Evolutionary conservation across 2,329 filamentous ascomycete genomes (phyloP), one percentile per base, ranked within the genome.

Genomic region (Ophiostoma sp.): DNA sequence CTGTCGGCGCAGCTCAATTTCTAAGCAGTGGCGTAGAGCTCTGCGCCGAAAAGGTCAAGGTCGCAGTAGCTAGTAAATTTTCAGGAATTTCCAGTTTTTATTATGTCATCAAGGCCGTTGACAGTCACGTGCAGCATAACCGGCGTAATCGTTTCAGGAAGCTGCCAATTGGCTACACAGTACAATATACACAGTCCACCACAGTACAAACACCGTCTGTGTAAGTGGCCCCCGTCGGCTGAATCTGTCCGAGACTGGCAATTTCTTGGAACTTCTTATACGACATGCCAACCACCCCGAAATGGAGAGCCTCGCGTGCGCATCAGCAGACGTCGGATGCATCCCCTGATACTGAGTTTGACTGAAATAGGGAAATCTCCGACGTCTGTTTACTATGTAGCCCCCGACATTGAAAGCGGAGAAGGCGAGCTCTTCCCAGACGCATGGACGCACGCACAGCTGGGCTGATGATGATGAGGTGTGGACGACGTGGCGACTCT

Each of bases 1-100:
- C 69, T 70, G 69, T 70, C 54, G 62, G 17, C 65, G 60, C 11
- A 33, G 41, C 23, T 44, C 66, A 64, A 70, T 70, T 70, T 70
- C 69, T 70, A 70, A 70, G 69, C 69, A 70, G 39, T 11, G 39
- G 11, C 39, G 39, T 41, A 41, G 11, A 41, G 39, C 44, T 48
- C 17, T n/a, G 44, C 44, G 44, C 44, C 44, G 44, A 64, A 33
- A 35, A 17, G 31, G 60, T 33, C 57, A 31, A n/a, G 27, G 27
- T 31, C 27, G 27, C 27, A 31, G 3, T 65, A 8, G 23, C 35
- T 65, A 39, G 33, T 65, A 65, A 65, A 39, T 36, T 35, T 36
- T 39, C 27, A 31, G 15, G 39, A 13, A 41, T 41, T 41, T 41
- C 39, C 10, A 23, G 5, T 23, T 20, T 17, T 11, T n/a, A 39